Evolutionary conservation across 2,329 filamentous ascomycete species (phyloP), one percentile per base, ranked within the genome.

Genomic region (Hypomyces perniciosus): DNA sequence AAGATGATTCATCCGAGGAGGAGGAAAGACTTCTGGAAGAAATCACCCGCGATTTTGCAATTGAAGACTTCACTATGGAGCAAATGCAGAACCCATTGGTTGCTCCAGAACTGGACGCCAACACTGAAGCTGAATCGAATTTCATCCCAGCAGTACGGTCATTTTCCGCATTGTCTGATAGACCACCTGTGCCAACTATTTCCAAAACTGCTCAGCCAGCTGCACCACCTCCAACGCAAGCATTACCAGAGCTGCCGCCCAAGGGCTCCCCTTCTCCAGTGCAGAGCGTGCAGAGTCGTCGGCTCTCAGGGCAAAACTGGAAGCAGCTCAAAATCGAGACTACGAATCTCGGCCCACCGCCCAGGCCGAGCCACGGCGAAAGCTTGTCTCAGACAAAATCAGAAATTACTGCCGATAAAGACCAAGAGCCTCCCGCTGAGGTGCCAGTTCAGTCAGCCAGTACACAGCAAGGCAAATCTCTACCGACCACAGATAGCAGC

Each of bases 301-400:
- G 91, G 55, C 72, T 95, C 31, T 96, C 91, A 4, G 88, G 86
- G 6, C 85, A 89, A 59, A 89, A 88, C 60, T 73, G 80, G 10
- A 91, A 88, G 65, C 87, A 91, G 61, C 74, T 97, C 46, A 95
- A 90, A 70, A 96, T 97, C 50, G 89, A 96, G 67, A 96, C 90
- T 0, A 58, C 62, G 1, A 68, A 65, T 27, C 59, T 67, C 6
- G 57, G 52, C n/a, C 55, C 59, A 13, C 57, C 59, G 27, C 39
- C 62, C 5, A 41, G 29, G 3, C 48, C 61, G 6, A 30, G 53
- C 6, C 27, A 52, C n/a, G 41, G 38, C 28, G 44, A 55, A 34
- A 54, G 45, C n/a, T 46, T 44, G 6, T 30, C 39, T 5, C 37
- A 35, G 33, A 41, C 39, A 5, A 44, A 31, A 13, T 33, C 50